Percentiles rank a stretch among this genome's conserved stretches.
Evolutionary conservation across 2,329 filamentous ascomycete genomes (phyloP).

Genomic region (Aspergillus aculeatinus): DNA sequence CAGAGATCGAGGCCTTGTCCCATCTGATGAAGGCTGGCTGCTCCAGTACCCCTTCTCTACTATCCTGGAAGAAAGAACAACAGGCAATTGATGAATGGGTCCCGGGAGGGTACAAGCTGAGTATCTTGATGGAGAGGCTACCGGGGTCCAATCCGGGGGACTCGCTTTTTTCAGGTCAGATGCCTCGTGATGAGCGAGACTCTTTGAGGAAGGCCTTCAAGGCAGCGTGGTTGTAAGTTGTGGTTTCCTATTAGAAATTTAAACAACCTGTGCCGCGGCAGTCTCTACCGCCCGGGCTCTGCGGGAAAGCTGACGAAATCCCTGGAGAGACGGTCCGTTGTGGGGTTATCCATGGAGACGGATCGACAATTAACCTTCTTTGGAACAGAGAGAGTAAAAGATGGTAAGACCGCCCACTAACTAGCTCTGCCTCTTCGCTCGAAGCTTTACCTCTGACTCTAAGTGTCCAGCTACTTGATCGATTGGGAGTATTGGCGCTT

Average conservation of each 20-base stretch:
- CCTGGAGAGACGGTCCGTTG: background rate
- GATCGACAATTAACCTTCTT: background rate
- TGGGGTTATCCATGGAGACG: background rate
- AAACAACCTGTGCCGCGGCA: background rate
- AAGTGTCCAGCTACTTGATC: background rate
- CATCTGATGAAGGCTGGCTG: background rate
- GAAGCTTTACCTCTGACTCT: too few relatives aligned
- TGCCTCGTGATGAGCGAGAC: background rate
- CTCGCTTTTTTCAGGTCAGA: background rate
- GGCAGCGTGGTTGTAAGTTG: slow-evolving; percentile 2
- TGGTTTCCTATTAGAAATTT: too few relatives aligned
- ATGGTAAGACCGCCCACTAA: too few relatives aligned
- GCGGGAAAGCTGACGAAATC: too few relatives aligned
- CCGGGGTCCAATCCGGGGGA: background rate
- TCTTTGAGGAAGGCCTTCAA: background rate
- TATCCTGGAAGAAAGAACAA: background rate
- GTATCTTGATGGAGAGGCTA: slow-evolving; percentile 6
- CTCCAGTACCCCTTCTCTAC: background rate
- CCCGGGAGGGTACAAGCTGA: background rate
- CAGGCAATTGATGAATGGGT: slow-evolving; percentile 2
- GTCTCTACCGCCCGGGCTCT: too few relatives aligned
- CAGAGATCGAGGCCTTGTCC: background rate
- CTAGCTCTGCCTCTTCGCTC: too few relatives aligned
- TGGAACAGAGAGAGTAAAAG: background rate
- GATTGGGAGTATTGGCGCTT: background rate